Evolutionary conservation across 768 basidiomycete species (phyloP).

Genomic region (Mycena filopes): DNA sequence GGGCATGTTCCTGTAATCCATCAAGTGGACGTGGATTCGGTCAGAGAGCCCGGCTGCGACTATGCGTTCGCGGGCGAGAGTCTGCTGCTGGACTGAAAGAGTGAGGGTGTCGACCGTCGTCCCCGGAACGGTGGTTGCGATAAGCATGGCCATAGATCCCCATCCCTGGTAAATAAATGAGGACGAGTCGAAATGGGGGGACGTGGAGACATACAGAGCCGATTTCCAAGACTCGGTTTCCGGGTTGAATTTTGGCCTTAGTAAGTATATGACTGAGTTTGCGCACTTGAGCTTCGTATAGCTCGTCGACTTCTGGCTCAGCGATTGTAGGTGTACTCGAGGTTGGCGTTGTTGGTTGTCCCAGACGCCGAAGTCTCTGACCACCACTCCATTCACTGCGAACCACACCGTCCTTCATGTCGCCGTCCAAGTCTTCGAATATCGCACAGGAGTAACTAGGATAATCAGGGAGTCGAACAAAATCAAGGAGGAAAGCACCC

Average conservation of each 20-base stretch:
- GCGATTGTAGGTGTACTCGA: constrained; percentile 23
- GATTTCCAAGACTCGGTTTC: constrained; percentile 73
- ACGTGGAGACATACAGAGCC: constrained; percentile 53
- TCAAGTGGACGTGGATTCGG: constrained; percentile 72
- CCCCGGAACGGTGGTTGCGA: constrained; percentile 62
- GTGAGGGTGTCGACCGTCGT: constrained; percentile 79
- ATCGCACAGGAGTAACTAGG: constrained; percentile 69
- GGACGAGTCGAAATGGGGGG: neutral
- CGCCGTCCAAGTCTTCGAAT: constrained; percentile 71
- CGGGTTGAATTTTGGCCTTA: constrained; percentile 69
- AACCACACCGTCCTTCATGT: constrained; percentile 50
- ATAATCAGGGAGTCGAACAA: neutral
- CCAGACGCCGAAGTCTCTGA: constrained; percentile 45
- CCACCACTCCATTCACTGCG: constrained; percentile 49
- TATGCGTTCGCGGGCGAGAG: constrained; percentile 66
- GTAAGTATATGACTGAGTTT: constrained; percentile 73
- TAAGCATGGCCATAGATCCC: constrained; percentile 76
- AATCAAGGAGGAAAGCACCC: neutral
- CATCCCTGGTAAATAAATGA: constrained; percentile 55
- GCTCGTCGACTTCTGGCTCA: constrained; percentile 40
- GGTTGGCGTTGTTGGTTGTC: constrained; percentile 5
- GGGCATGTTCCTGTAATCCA: constrained; percentile 79
- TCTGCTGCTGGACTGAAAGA: constrained; percentile 73
- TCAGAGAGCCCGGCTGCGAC: constrained; percentile 59
- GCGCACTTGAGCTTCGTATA: constrained; percentile 65